A percentile compares a stretch with the other conserved stretches of the same genome.
Evolutionary conservation across 2,329 filamentous ascomycete genomes (phyloP).

Genomic region (Clathrospora elynae): DNA sequence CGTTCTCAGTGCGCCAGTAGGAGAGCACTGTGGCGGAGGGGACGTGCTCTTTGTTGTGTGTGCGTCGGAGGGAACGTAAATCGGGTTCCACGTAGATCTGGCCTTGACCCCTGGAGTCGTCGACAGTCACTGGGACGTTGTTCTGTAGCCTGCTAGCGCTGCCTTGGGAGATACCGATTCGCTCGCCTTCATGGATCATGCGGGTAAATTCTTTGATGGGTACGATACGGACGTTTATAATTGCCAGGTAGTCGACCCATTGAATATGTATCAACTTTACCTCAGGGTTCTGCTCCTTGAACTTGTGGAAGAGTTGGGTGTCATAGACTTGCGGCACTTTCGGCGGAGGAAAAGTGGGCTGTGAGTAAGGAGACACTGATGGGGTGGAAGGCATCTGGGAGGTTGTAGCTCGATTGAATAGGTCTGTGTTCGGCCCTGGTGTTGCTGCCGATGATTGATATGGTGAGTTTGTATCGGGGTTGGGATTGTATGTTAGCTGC

Average conservation of each 20-base stretch:
- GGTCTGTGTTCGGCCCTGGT: conserved; percentile 12
- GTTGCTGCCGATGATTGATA: conserved; percentile 14
- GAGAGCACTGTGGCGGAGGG: conserved; percentile 69
- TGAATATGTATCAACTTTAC: conserved; percentile 73
- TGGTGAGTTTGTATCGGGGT: conserved; percentile 25
- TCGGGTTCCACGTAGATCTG: conserved; percentile 72
- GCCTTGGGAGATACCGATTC: conserved; percentile 67
- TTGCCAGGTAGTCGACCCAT: conserved; percentile 80
- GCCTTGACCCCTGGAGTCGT: conserved; percentile 67
- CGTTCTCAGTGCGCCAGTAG: conserved; percentile 66
- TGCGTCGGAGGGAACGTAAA: conserved; percentile 62
- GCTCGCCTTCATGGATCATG: conserved; percentile 40
- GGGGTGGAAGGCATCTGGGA: conserved; percentile 8
- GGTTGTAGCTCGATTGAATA: conserved; percentile 9
- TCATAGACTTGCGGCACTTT: conserved; percentile 43
- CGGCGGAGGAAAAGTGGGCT: conserved; percentile 36
- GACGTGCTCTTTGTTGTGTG: conserved; percentile 53
- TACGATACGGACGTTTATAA: conserved; percentile 68
- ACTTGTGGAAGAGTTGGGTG: conserved; percentile 51
- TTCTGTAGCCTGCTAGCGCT: conserved; percentile 70
- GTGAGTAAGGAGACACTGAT: conserved; percentile 22
- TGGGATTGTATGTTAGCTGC: conserved; percentile 34
- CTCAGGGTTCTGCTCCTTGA: conserved; percentile 57
- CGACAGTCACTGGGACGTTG: conserved; percentile 62
- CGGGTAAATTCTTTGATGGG: conserved; percentile 59